phyloP scores from a whole-genome alignment of 1,284 basidiomycete species.

The Boletus sp. region DNA sequence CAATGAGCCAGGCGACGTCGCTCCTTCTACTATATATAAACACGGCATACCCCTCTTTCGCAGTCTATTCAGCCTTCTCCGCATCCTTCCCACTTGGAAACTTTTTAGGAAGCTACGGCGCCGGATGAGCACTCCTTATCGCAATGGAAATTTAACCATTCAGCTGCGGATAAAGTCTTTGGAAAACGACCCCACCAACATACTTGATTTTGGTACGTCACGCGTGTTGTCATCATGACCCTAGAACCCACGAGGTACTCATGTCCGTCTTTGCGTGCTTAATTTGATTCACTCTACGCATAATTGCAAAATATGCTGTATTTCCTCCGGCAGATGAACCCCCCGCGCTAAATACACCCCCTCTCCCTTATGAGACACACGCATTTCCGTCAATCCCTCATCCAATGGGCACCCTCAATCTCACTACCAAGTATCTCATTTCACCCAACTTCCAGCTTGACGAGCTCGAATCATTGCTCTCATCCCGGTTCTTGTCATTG shows the following conservation, averaged over 20 bases:
- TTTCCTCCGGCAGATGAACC: constrained; percentile 40
- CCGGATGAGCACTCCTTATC: constrained; percentile 43
- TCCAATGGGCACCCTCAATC: constrained; percentile 63
- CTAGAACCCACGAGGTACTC: constrained; percentile 35
- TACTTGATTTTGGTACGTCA: constrained; percentile 47
- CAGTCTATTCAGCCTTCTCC: constrained; percentile 69
- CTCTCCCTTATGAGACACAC: constrained; percentile 55
- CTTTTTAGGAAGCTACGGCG: constrained; percentile 63
- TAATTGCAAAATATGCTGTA: constrained; percentile 17
- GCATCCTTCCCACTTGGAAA: constrained; percentile 75
- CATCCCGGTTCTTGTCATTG: constrained; percentile 68
- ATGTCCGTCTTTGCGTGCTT: constrained; percentile 31
- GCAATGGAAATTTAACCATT: constrained; percentile 55
- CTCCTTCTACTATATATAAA: constrained; percentile 80
- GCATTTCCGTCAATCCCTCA: constrained; percentile 67
- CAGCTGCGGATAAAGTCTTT: constrained; percentile 51
- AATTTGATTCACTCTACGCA: constrained; percentile 10
- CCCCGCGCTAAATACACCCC: constrained; percentile 44
- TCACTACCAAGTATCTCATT: constrained; percentile 65
- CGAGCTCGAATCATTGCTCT: constrained; percentile 72
- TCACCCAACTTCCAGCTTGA: constrained; percentile 71
- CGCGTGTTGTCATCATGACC: constrained; percentile 26
- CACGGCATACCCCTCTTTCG: constrained; percentile 79
- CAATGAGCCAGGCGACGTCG: constrained; percentile 52
- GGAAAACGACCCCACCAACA: constrained; percentile 37